Percentiles rank a stretch among this genome's conserved stretches.
phyloP scores from a whole-genome alignment of 2,329 filamentous ascomycete genomes.

The Alternaria arbusti region DNA sequence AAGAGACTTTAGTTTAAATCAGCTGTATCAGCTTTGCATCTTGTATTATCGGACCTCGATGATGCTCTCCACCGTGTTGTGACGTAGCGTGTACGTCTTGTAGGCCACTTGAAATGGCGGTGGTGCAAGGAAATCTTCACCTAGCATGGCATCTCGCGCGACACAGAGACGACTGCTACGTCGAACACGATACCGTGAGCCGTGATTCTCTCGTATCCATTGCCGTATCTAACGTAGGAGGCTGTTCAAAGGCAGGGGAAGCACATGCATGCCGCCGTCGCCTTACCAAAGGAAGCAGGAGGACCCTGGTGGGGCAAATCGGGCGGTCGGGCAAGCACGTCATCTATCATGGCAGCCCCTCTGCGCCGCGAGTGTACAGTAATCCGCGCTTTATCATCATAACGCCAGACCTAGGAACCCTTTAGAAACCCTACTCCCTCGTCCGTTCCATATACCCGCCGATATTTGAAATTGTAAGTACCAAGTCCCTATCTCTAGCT shows the following conservation, averaged over 20 bases:
- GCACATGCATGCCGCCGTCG: background rate
- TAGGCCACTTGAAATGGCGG: background rate
- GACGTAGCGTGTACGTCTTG: background rate
- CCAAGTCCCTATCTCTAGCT: slow-evolving; percentile 1
- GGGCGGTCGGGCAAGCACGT: slow-evolving; percentile 31
- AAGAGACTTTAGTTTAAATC: slow-evolving; percentile 31
- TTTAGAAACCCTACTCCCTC: slow-evolving; percentile 8
- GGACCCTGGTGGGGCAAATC: slow-evolving; percentile 21
- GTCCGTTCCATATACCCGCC: slow-evolving; percentile 21
- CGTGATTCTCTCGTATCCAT: background rate
- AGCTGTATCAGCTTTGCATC: slow-evolving; percentile 20
- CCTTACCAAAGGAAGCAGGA: slow-evolving; percentile 13
- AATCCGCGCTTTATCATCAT: slow-evolving; percentile 34
- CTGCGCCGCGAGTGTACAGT: slow-evolving; percentile 17
- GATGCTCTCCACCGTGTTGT: background rate
- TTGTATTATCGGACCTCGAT: background rate
- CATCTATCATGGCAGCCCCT: slow-evolving; percentile 26
- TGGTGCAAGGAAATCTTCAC: background rate
- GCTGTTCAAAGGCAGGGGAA: background rate
- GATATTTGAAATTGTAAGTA: slow-evolving; percentile 36
- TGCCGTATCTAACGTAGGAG: background rate
- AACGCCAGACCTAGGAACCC: slow-evolving; percentile 15
- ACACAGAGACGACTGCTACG: background rate
- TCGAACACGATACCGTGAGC: background rate
- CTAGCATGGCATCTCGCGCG: background rate